Evolutionary conservation across 257 asterid genomes (phyloP).

Genomic region (Solanum stenotomum): DNA sequence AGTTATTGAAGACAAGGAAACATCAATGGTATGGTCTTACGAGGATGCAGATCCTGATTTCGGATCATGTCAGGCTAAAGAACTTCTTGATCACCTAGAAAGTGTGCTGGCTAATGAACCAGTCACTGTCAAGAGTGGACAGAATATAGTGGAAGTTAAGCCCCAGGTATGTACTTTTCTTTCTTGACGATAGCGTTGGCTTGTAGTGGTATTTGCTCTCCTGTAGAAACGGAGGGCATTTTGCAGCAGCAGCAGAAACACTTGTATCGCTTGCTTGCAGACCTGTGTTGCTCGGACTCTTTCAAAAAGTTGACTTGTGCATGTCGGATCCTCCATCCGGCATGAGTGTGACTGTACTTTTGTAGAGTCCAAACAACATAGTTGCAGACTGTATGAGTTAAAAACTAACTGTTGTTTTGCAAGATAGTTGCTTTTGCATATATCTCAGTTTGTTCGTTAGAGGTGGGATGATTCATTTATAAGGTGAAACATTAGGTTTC

Average conservation of each 20-base stretch:
- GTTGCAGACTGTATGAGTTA: not conserved
- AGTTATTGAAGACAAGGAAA: constrained; percentile 63
- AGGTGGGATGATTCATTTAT: not conserved
- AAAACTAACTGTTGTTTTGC: not conserved
- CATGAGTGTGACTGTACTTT: not conserved
- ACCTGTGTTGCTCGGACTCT: not conserved
- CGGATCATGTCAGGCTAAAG: constrained; percentile 92
- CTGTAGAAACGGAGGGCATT: not conserved
- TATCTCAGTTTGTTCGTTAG: not conserved
- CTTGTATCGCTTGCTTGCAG: not conserved
- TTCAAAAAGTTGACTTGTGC: not conserved
- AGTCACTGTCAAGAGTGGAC: constrained; percentile 75
- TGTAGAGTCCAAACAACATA: no score
- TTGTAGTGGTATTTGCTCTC: not conserved
- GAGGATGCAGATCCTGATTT: constrained; percentile 95
- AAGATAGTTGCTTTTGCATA: not conserved
- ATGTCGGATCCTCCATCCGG: not conserved
- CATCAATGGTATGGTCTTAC: constrained; percentile 80
- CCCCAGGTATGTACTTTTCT: constrained; percentile 61
- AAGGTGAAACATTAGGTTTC: not conserved
- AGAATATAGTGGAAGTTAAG: constrained; percentile 71
- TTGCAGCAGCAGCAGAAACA: not conserved
- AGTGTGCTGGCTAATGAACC: constrained; percentile 88
- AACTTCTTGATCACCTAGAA: constrained; percentile 83
- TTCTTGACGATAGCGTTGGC: not conserved